Conservation (phyloP, 768 basidiomycete species). For the Pisolithus sp. region DNA sequence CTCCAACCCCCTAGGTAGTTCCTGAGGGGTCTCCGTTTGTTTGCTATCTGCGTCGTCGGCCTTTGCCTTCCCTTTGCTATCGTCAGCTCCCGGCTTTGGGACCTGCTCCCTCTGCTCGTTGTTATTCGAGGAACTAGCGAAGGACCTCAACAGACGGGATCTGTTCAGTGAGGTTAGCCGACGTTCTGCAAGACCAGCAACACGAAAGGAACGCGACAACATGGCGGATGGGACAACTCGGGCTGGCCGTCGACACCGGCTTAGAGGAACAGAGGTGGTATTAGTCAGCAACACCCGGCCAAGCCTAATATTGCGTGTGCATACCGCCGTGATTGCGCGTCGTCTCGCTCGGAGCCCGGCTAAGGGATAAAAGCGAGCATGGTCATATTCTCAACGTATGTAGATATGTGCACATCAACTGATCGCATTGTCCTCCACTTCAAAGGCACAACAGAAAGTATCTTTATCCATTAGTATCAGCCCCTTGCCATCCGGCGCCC, state of each 20-base stretch:
- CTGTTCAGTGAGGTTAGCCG: conserved; percentile 32
- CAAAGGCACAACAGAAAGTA: conserved; percentile 81
- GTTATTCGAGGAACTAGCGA: conserved; percentile 42
- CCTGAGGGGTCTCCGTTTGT: conserved; percentile 23
- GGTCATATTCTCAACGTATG: neutral
- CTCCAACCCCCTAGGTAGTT: conserved; percentile 62
- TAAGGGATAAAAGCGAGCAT: neutral
- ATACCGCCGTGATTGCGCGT: neutral
- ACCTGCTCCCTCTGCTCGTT: conserved; percentile 23
- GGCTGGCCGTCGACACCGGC: neutral
- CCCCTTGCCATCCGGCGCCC: conserved; percentile 86
- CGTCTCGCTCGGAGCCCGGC: no score
- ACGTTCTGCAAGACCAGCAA: conserved; percentile 38
- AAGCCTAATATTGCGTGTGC: no score
- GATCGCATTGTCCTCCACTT: conserved; percentile 48
- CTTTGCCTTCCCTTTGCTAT: conserved; percentile 29
- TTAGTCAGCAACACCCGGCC: neutral
- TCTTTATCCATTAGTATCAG: conserved; percentile 69
- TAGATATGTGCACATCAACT: no score
- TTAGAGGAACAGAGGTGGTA: neutral
- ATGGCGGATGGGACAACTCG: conserved; percentile 26
- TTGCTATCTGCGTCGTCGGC: conserved; percentile 31
- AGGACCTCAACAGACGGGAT: conserved; percentile 33
- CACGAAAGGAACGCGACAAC: conserved; percentile 60
- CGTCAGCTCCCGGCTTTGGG: conserved; percentile 16